Percentiles rank a stretch among this genome's conserved stretches.
These are phyloP conservation scores for Notholithocarpus densiflorus DNA, from an alignment of 306 rosid species.

Conservation along the genomic window DNA sequence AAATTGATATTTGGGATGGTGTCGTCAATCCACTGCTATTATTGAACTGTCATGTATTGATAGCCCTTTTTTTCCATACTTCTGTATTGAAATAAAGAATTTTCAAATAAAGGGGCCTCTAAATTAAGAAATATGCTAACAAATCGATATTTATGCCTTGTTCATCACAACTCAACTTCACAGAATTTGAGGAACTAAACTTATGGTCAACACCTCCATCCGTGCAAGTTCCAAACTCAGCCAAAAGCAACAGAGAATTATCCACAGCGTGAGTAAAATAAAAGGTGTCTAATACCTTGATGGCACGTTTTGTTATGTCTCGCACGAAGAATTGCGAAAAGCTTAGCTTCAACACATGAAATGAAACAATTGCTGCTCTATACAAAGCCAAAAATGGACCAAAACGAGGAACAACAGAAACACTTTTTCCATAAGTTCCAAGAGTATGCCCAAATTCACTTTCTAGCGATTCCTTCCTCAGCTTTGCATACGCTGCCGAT, in stretches of 20 bases:
- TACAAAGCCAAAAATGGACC: conserved; percentile 87
- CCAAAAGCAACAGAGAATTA: background rate
- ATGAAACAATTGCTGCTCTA: conserved; percentile 85
- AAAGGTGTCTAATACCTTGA: conserved; percentile 44
- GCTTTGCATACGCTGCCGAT: conserved; percentile 86
- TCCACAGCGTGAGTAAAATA: background rate
- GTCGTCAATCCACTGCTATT: background rate
- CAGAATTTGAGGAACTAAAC: background rate
- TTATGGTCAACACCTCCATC: background rate
- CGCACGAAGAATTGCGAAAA: conserved; percentile 67
- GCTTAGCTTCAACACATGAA: conserved; percentile 69
- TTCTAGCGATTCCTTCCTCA: conserved; percentile 84
- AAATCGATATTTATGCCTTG: background rate
- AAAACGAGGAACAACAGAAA: conserved; percentile 56
- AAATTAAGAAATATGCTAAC: background rate
- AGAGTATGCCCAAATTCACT: conserved; percentile 71
- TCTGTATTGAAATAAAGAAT: background rate
- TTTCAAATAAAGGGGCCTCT: background rate
- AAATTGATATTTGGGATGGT: background rate
- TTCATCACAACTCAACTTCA: background rate
- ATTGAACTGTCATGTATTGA: background rate
- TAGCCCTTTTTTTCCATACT: background rate
- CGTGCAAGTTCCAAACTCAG: conserved; percentile 11
- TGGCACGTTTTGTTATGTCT: conserved; percentile 68
- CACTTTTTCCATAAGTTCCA: conserved; percentile 62